These are phyloP conservation scores for Selaginella moellendorffii DNA, from an alignment of 75 land plant species.

Conservation along the genomic window DNA sequence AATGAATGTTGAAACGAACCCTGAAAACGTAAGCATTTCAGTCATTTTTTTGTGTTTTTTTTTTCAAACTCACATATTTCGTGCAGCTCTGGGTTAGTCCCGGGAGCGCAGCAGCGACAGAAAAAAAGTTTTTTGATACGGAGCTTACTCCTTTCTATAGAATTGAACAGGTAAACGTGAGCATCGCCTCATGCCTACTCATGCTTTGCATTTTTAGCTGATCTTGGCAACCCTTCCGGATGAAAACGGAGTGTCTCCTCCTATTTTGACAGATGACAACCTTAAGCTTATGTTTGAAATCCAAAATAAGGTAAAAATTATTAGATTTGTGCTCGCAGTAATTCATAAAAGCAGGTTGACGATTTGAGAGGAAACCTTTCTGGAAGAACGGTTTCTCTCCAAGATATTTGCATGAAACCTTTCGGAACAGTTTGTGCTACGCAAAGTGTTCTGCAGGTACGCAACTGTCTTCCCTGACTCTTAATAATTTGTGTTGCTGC, in stretches of 20 bases:
- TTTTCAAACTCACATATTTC: neutral
- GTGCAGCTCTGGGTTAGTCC: constrained; percentile 87
- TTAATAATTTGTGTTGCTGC: neutral
- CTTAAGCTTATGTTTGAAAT: constrained; percentile 72
- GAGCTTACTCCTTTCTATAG: constrained; percentile 90
- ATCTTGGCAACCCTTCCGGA: constrained; percentile 63
- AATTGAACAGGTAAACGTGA: constrained; percentile 89
- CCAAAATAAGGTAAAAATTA: constrained; percentile 72
- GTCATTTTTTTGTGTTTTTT: neutral
- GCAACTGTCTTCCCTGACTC: neutral
- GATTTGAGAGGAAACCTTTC: constrained; percentile 57
- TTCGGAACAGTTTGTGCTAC: constrained; percentile 82
- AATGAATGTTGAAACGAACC: constrained; percentile 72
- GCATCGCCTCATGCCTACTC: too few relatives aligned
- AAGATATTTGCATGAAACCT: constrained; percentile 91
- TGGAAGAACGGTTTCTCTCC: constrained; percentile 50
- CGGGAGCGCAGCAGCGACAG: constrained; percentile 73
- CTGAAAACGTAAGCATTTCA: constrained; percentile 54
- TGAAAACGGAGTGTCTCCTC: constrained; percentile 29
- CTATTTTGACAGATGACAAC: constrained; percentile 69
- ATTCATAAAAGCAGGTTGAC: constrained; percentile 42
- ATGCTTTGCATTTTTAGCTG: constrained; percentile 43
- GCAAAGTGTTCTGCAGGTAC: constrained; percentile 84
- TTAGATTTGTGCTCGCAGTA: neutral
- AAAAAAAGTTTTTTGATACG: constrained; percentile 76